Base-by-base conservation (phyloP, 2,329 filamentous ascomycete genomes). In the Venturia nashicola region DNA sequence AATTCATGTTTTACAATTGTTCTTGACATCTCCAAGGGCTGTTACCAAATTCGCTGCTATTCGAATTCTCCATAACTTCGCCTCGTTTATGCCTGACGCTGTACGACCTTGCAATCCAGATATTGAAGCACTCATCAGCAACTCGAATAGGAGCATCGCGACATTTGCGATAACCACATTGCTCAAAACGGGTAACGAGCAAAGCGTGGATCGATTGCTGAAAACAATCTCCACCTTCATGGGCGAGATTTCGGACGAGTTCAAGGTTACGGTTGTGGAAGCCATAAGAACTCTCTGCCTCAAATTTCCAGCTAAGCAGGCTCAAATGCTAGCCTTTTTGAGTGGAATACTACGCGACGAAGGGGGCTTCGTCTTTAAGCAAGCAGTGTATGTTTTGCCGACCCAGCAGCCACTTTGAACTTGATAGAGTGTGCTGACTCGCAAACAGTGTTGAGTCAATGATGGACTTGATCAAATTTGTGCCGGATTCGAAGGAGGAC, bases 231-330 rank as follows among this genome's bases (percentile, higher is more conserved):
- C 91, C 32, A 88, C 89, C 46, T 97, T 99, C 80, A 97, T 99
- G 94, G 90, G 92, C 5, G 94, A 97, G 76, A 97, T 97, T 69
- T 97, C 93, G 7, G 94, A 99, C 73, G 94, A 99, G 76, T 99
- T 99, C 82, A 99, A 97, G 82, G 96, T 99, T 69, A 99, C 94
- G n/a, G 96, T 99, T 71, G 93, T 99, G 54, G 94, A 99, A 76
- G 94, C 94, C 51, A 97, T 99, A 72, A 89, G 94, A 66, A 97
- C 94, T 3, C 80, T 99, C 48, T 97, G 93, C 75, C 81, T 99
- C 70, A 99, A 99, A 78, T 99, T 99, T 79, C 94, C 94, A 42
- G 92, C 85, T 79, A 99, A 99, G 79, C 94, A 99, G 78, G 93
- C 93, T 59, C 92, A 91, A 67, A 97, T 99, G 92, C 86, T 99